Evolutionary conservation across 352 stramenopile genomes (phyloP).

Genomic region (Plasmopara halstedii): DNA sequence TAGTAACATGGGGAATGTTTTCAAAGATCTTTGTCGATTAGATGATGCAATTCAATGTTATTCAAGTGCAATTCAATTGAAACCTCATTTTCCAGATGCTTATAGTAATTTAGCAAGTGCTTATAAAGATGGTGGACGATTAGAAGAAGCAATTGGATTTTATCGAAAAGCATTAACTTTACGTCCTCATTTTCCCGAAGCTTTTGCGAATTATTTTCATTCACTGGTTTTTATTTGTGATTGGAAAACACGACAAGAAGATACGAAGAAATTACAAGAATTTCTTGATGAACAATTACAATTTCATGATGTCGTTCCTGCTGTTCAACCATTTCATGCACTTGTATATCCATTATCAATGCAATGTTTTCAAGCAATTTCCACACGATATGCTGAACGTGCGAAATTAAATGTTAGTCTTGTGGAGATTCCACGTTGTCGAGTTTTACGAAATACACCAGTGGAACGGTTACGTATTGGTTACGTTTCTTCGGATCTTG

Average conservation of each 20-base stretch:
- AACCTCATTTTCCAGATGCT: constrained; percentile 85
- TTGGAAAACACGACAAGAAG: constrained; percentile 74
- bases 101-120: constrained; percentile 89
- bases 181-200: constrained; percentile 87
- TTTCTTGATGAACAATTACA: constrained; percentile 62
- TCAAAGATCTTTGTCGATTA: constrained; percentile 85
- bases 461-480: constrained; percentile 76
- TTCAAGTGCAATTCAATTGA: constrained; percentile 85
- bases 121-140: constrained; percentile 87
- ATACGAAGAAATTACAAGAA: constrained; percentile 62
- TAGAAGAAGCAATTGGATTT: constrained; percentile 89
- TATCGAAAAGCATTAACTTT: constrained; percentile 89
- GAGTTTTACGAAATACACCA: constrained; percentile 55
- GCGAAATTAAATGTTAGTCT: constrained; percentile 84
- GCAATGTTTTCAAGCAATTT: constrained; percentile 71
- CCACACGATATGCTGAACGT: constrained; percentile 65
- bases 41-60: constrained; percentile 88
- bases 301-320: constrained; percentile 61
- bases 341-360: constrained; percentile 86
- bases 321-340: constrained; percentile 90
- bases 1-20: constrained; percentile 93
- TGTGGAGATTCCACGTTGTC: constrained; percentile 70
- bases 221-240: constrained; percentile 90
- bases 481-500: constrained; percentile 88
- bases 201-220: constrained; percentile 91